Evolutionary conservation across 306 rosid genomes (phyloP).

Genomic region (Vigna trinervia): DNA sequence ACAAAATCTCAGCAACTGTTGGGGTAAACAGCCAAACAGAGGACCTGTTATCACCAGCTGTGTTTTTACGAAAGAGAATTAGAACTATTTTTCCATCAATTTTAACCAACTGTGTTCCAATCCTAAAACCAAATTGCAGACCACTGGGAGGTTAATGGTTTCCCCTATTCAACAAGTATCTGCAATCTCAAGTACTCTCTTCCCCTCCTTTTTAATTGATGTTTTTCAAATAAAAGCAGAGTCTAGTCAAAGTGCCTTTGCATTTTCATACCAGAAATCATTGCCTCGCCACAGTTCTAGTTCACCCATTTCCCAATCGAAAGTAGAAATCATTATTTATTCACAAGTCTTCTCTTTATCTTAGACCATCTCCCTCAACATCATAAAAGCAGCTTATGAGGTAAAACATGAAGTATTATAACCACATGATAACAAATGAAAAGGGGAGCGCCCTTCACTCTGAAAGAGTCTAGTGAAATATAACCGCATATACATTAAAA

Average conservation of each 20-base stretch:
- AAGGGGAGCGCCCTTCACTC: neutral
- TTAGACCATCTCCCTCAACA: neutral
- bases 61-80: neutral
- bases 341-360: slow-evolving; percentile 1
- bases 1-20: slow-evolving; percentile 43
- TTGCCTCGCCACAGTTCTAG: slow-evolving; percentile 11
- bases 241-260: slow-evolving; percentile 44
- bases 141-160: slow-evolving; percentile 8
- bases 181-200: neutral
- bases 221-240: neutral
- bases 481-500: neutral
- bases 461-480: neutral
- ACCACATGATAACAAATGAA: slow-evolving; percentile 2
- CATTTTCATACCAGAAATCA: slow-evolving; percentile 35
- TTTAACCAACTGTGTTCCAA: neutral
- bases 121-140: neutral
- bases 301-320: slow-evolving; percentile 7
- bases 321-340: neutral
- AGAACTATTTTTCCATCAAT: neutral
- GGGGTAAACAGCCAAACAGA: slow-evolving; percentile 10
- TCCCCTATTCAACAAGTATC: slow-evolving; percentile 43
- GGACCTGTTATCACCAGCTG: neutral
- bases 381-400: neutral
- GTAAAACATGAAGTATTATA: neutral
- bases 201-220: neutral